Evolutionary conservation across 108 stramenopile genomes (phyloP).

Genomic region (Aurantiochytrium sp.): DNA sequence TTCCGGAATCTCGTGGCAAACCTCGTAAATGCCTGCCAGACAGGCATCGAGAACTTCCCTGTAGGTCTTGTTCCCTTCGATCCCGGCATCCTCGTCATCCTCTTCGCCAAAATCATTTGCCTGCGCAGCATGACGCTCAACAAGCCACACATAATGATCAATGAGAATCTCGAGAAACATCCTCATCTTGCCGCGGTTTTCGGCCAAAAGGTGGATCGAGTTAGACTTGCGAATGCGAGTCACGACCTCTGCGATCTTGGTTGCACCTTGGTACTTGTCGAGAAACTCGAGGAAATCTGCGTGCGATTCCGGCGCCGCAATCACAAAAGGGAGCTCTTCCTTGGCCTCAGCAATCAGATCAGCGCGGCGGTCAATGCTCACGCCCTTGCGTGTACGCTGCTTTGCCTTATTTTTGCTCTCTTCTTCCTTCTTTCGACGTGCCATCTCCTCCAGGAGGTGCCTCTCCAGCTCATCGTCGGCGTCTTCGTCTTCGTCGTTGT

Average conservation of each 20-base stretch:
- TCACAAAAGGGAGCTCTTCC: background rate
- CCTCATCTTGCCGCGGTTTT: slow-evolving; percentile 18
- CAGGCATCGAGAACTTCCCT: background rate
- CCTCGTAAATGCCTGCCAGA: background rate
- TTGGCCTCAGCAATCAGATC: background rate
- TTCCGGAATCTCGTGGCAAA: background rate
- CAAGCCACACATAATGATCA: slow-evolving; percentile 21
- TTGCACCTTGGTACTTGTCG: background rate
- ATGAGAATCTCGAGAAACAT: slow-evolving; percentile 20
- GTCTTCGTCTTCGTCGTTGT: no score
- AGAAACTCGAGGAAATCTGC: background rate
- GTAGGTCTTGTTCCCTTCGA: background rate
- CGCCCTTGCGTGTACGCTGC: background rate
- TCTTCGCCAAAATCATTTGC: background rate
- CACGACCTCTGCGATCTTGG: background rate
- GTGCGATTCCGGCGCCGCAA: background rate
- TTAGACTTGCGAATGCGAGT: slow-evolving; percentile 19
- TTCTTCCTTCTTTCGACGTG: background rate
- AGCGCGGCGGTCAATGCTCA: background rate
- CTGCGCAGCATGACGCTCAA: background rate
- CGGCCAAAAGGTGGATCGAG: slow-evolving; percentile 16
- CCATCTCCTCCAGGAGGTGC: background rate
- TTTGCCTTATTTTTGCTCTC: background rate
- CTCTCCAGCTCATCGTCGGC: background rate
- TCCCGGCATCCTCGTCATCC: background rate